phyloP scores from a whole-genome alignment of 768 basidiomycete genomes.

The Tulasnella sp. region DNA sequence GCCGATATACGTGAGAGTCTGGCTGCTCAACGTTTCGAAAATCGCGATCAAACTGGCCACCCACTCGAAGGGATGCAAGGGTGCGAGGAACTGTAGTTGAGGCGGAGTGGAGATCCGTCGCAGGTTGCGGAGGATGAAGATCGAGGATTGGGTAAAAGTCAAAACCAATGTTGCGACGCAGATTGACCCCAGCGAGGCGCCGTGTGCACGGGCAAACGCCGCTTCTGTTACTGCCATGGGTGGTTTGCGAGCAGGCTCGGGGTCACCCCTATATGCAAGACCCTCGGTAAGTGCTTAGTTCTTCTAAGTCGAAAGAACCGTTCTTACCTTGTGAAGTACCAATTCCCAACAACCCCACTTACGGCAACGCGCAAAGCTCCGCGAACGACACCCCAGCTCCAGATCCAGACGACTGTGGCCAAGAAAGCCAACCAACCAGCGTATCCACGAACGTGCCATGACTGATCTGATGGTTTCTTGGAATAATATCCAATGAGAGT shows the following conservation, averaged over 20 bases:
- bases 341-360: slow-evolving; percentile 79
- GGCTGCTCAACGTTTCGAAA: slow-evolving; percentile 49
- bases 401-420: slow-evolving; percentile 51
- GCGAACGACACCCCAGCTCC: slow-evolving; percentile 71
- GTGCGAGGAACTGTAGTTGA: slow-evolving; percentile 17
- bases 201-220: slow-evolving; percentile 68
- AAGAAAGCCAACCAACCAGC: slow-evolving; percentile 66
- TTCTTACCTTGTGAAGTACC: slow-evolving; percentile 73
- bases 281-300: slow-evolving; percentile 16
- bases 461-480: slow-evolving; percentile 40
- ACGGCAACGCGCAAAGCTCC: slow-evolving; percentile 69
- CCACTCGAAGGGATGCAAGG: slow-evolving; percentile 29
- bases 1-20: slow-evolving; percentile 65
- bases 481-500: slow-evolving; percentile 58
- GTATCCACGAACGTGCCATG: slow-evolving; percentile 53
- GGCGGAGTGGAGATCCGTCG: slow-evolving; percentile 23
- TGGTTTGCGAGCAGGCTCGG: neutral
- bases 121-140: slow-evolving; percentile 19
- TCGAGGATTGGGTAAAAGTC: slow-evolving; percentile 40
- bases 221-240: slow-evolving; percentile 57
- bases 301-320: neutral
- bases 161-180: slow-evolving; percentile 69
- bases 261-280: neutral
- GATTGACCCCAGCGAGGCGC: slow-evolving; percentile 74
- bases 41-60: slow-evolving; percentile 32